Evolutionary conservation across 2,329 filamentous ascomycete species (phyloP).

Genomic region (Penicillium sp.): DNA sequence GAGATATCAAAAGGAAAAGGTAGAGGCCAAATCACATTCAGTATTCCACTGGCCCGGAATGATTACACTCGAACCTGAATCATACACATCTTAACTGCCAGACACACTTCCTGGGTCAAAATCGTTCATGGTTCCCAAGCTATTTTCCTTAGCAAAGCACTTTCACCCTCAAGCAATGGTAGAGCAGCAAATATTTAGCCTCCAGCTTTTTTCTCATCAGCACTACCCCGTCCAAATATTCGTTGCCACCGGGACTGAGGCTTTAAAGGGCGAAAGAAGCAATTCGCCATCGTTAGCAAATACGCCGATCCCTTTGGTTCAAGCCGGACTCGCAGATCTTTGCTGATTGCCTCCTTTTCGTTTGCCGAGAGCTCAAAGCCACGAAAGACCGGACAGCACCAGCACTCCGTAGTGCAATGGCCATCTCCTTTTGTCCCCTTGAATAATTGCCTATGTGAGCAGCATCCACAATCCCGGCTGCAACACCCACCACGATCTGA

Average conservation of each 20-base stretch:
- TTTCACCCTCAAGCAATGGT: no score
- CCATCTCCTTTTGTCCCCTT: not conserved
- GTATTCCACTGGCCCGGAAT: no score
- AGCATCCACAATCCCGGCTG: not conserved
- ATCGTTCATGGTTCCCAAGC: no score
- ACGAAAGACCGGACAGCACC: not conserved
- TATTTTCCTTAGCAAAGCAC: no score
- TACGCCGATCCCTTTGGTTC: not conserved
- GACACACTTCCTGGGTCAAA: no score
- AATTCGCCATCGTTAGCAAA: not conserved
- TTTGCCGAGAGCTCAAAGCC: not conserved
- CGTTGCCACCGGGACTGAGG: not conserved
- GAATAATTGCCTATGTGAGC: not conserved
- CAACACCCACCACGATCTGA: conserved; percentile 1
- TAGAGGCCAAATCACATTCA: no score
- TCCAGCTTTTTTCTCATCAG: no score
- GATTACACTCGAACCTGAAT: no score
- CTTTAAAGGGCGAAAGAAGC: not conserved
- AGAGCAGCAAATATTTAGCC: no score
- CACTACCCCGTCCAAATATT: not conserved
- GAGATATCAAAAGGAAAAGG: no score
- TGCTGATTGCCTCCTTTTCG: not conserved
- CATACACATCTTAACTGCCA: no score
- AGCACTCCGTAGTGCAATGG: not conserved
- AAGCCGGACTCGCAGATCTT: not conserved